A percentile compares a stretch with the other conserved stretches of the same genome.
Evolutionary conservation across 441 rosid genomes (phyloP).

Genomic region (Croton setiger): DNA sequence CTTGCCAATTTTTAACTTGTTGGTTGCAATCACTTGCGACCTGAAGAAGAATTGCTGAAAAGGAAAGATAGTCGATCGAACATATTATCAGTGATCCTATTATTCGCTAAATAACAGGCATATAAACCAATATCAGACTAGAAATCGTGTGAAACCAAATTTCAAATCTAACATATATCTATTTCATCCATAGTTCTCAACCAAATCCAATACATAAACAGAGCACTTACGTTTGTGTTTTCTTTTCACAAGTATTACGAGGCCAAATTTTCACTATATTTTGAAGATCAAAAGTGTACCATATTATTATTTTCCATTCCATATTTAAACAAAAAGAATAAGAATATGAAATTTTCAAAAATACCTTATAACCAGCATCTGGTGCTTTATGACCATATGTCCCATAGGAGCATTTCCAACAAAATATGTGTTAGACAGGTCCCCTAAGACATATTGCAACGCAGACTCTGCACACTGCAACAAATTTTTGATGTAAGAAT

Average conservation of each 20-base stretch:
- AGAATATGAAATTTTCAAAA: background rate
- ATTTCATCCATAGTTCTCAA: background rate
- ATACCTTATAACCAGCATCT: slow-evolving; percentile 59
- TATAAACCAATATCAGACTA: background rate
- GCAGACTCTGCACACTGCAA: slow-evolving; percentile 93
- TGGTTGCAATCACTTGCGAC: slow-evolving; percentile 72
- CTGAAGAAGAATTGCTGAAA: slow-evolving; percentile 82
- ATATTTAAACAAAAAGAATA: background rate
- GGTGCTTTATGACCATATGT: slow-evolving; percentile 55
- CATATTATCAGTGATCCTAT: background rate
- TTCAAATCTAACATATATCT: background rate
- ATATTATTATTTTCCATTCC: background rate
- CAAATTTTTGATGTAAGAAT: slow-evolving; percentile 12
- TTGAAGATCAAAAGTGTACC: background rate
- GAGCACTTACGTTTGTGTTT: background rate
- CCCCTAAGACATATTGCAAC: slow-evolving; percentile 66
- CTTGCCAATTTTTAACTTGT: slow-evolving; percentile 50
- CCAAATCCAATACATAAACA: background rate
- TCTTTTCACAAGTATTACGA: background rate
- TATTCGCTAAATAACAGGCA: too few relatives aligned
- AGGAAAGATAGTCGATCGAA: background rate
- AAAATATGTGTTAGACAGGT: slow-evolving; percentile 76
- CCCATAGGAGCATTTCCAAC: slow-evolving; percentile 98
- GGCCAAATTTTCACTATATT: background rate
- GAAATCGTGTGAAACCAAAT: background rate